These are phyloP conservation scores for Piedraia hortae DNA, from an alignment of 2,329 filamentous ascomycete genomes.

Conservation along the genomic window DNA sequence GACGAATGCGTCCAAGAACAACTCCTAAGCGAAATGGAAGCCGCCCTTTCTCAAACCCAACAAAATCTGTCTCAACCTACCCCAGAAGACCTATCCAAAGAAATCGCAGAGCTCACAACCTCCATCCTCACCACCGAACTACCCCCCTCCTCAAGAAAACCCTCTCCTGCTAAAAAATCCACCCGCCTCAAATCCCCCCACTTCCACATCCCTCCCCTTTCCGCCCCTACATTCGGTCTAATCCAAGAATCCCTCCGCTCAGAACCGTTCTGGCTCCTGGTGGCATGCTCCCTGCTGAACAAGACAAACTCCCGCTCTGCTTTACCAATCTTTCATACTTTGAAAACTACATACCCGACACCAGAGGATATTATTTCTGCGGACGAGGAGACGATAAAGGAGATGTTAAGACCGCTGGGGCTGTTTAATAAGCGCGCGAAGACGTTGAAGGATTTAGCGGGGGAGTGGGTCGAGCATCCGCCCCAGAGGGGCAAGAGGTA, in stretches of 20 bases:
- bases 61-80: too few species aligned
- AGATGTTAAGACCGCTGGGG: slow-evolving; percentile 41
- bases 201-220: slow-evolving; percentile 34
- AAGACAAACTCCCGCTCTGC: slow-evolving; percentile 47
- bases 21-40: too few species aligned
- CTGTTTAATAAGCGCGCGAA: slow-evolving; percentile 39
- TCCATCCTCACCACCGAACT: too few species aligned
- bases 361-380: slow-evolving; percentile 33
- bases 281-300: slow-evolving; percentile 66
- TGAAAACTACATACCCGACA: slow-evolving; percentile 42
- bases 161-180: slow-evolving; percentile 2
- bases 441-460: slow-evolving; percentile 42
- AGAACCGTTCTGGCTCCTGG: slow-evolving; percentile 52
- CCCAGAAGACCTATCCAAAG: too few species aligned
- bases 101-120: too few species aligned
- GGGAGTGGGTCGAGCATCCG: slow-evolving; percentile 35
- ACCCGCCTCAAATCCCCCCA: slow-evolving; percentile 2
- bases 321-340: slow-evolving; percentile 43
- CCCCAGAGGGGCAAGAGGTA: slow-evolving; percentile 30
- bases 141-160: neutral
- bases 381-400: slow-evolving; percentile 26
- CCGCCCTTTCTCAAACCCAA: too few species aligned
- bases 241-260: slow-evolving; percentile 55
- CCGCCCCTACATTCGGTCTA: slow-evolving; percentile 39
- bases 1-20: too few species aligned